Percentiles rank a stretch among this genome's conserved stretches.
These are phyloP conservation scores for Rhypophila decipiens DNA, from an alignment of 495 filamentous ascomycete genomes.

Conservation along the genomic window DNA sequence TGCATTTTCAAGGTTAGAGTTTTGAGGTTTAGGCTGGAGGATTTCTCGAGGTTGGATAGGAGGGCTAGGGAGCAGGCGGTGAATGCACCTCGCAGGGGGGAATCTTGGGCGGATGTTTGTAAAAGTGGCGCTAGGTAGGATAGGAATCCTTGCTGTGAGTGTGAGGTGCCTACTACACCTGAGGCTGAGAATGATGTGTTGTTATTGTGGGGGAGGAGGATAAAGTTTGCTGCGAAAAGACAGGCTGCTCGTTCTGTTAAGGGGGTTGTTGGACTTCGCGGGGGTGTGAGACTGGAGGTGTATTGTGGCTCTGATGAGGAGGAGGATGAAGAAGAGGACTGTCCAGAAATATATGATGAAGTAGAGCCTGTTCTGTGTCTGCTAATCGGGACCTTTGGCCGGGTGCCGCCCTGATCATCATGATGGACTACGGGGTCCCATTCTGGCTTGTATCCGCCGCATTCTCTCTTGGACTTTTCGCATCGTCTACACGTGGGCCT, in stretches of 20 bases:
- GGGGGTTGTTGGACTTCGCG: background rate
- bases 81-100: slow-evolving; percentile 49
- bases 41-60: slow-evolving; percentile 36
- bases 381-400: too few species aligned
- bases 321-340: background rate
- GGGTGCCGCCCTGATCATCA: too few species aligned
- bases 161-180: slow-evolving; percentile 49
- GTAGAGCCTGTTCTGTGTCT: too few species aligned
- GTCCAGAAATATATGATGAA: background rate
- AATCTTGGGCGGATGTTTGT: slow-evolving; percentile 37
- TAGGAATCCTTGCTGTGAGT: slow-evolving; percentile 41
- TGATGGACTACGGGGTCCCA: slow-evolving; percentile 51
- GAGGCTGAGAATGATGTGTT: slow-evolving; percentile 48
- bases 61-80: slow-evolving; percentile 54
- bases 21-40: slow-evolving; percentile 19
- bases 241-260: slow-evolving; percentile 7
- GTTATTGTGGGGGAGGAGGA: slow-evolving; percentile 43
- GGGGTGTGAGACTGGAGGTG: background rate
- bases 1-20: slow-evolving; percentile 38
- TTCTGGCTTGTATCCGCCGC: slow-evolving; percentile 59
- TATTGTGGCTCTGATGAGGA: background rate
- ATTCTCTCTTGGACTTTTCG: slow-evolving; percentile 55
- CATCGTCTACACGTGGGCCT: slow-evolving; percentile 63
- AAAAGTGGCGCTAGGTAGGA: slow-evolving; percentile 52
- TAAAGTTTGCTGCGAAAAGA: slow-evolving; percentile 18